These are phyloP conservation scores for Elymus sibiricus DNA, from an alignment of 176 grass and related monocot genomes.

Conservation along the genomic window DNA sequence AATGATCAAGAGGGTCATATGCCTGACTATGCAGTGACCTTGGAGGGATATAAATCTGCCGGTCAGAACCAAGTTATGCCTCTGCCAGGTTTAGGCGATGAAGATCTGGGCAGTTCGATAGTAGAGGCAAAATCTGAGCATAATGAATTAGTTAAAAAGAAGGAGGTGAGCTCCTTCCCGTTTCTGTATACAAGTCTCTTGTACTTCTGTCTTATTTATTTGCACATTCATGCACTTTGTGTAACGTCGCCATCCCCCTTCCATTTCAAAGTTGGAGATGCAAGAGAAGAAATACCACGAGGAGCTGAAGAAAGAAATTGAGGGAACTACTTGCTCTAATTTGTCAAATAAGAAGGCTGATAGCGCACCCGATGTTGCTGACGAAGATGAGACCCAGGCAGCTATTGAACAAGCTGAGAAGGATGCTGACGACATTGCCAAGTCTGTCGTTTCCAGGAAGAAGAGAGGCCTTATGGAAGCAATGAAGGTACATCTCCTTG, in stretches of 20 bases:
- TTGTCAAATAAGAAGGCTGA: conserved; percentile 53
- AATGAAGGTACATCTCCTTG: conserved; percentile 57
- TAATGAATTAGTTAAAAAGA: conserved; percentile 70
- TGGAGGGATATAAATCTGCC: conserved; percentile 69
- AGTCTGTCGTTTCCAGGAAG: conserved; percentile 65
- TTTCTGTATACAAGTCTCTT: conserved; percentile 3
- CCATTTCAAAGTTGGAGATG: conserved; percentile 56
- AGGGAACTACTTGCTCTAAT: conserved; percentile 54
- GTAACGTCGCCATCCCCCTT: neutral
- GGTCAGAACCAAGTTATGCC: conserved; percentile 77
- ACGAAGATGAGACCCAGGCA: conserved; percentile 28
- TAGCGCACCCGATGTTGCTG: conserved; percentile 23
- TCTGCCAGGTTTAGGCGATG: conserved; percentile 73
- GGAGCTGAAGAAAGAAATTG: conserved; percentile 82
- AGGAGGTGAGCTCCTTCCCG: conserved; percentile 40
- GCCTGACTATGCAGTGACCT: conserved; percentile 92
- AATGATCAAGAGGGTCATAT: conserved; percentile 92
- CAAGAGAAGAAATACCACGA: conserved; percentile 90
- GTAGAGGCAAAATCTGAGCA: conserved; percentile 54
- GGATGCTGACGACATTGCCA: conserved; percentile 30
- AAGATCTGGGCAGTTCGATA: conserved; percentile 60
- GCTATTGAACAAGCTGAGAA: conserved; percentile 35
- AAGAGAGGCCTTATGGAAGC: conserved; percentile 61
- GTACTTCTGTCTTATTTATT: neutral
- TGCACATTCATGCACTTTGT: neutral